Conservation (phyloP, 352 stramenopile genomes). For the Chrysophaeum taylorii region DNA sequence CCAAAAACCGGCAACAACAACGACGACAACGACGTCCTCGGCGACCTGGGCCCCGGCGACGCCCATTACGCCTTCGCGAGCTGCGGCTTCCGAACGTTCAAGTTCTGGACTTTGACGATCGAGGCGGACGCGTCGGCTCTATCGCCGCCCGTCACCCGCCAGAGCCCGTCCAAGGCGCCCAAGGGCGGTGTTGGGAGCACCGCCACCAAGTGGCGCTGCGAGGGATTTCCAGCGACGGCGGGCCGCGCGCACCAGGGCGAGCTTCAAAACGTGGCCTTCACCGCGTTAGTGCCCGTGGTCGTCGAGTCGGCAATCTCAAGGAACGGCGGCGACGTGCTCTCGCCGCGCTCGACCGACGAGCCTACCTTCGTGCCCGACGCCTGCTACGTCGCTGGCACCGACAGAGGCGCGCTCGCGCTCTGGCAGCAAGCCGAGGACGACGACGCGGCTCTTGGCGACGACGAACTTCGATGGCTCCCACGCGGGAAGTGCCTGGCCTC, state of each 20-base stretch:
- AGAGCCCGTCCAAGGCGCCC: background rate
- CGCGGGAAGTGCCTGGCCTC: constrained; percentile 11
- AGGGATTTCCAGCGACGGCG: too few species aligned
- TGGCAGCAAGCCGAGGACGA: constrained; percentile 2
- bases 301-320: too few species aligned
- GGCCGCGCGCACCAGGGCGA: background rate
- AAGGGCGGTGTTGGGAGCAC: background rate
- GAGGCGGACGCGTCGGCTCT: too few species aligned
- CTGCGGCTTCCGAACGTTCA: constrained; percentile 13
- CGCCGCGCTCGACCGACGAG: background rate
- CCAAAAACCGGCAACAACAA: too few species aligned
- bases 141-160: background rate
- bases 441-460: background rate
- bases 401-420: background rate
- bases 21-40: background rate
- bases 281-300: background rate
- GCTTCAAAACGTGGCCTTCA: background rate
- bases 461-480: constrained; percentile 1
- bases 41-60: background rate
- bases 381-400: background rate
- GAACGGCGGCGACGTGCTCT: background rate
- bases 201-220: too few species aligned
- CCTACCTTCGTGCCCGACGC: background rate
- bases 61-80: constrained; percentile 12
- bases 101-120: constrained; percentile 22